phyloP scores from a whole-genome alignment of 2,329 filamentous ascomycete species.

The Blastomyces gilchristii region DNA sequence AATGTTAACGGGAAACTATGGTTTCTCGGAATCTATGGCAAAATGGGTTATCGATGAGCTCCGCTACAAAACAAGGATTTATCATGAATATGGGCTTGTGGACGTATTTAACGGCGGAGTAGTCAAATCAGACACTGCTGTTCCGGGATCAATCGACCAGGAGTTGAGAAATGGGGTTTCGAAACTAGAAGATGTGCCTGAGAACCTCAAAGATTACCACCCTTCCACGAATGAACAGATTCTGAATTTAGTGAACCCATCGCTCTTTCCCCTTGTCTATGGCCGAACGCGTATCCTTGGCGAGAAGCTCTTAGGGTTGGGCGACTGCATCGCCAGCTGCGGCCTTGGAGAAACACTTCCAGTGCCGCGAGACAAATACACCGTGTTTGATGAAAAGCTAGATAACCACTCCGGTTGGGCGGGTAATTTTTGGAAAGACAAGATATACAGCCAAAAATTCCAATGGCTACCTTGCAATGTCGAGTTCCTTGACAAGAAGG shows the following conservation, averaged over 20 bases:
- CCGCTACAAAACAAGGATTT: constrained; percentile 36
- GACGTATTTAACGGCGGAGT: constrained; percentile 36
- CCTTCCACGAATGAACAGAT: constrained; percentile 46
- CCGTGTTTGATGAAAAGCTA: not conserved
- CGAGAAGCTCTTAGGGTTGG: constrained; percentile 8
- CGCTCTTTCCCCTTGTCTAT: constrained; percentile 24
- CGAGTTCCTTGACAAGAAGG: constrained; percentile 17
- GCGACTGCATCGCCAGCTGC: constrained; percentile 11
- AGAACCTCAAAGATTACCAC: constrained; percentile 49
- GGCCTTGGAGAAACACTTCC: constrained; percentile 17
- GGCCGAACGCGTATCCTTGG: constrained; percentile 10
- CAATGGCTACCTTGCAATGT: constrained; percentile 39
- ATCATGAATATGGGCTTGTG: constrained; percentile 31
- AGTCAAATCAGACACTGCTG: constrained; percentile 42
- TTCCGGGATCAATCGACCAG: constrained; percentile 30
- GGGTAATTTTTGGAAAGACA: not conserved
- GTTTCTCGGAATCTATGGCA: constrained; percentile 21
- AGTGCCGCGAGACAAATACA: constrained; percentile 9
- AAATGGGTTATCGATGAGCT: constrained; percentile 36
- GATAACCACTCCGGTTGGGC: not conserved
- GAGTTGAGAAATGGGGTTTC: constrained; percentile 37
- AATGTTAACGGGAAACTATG: constrained; percentile 9
- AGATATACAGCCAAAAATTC: constrained; percentile 22
- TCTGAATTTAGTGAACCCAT: constrained; percentile 53
- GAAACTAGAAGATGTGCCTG: constrained; percentile 43